phyloP scores from a whole-genome alignment of 2,329 filamentous ascomycete genomes.

The Capronia americana region DNA sequence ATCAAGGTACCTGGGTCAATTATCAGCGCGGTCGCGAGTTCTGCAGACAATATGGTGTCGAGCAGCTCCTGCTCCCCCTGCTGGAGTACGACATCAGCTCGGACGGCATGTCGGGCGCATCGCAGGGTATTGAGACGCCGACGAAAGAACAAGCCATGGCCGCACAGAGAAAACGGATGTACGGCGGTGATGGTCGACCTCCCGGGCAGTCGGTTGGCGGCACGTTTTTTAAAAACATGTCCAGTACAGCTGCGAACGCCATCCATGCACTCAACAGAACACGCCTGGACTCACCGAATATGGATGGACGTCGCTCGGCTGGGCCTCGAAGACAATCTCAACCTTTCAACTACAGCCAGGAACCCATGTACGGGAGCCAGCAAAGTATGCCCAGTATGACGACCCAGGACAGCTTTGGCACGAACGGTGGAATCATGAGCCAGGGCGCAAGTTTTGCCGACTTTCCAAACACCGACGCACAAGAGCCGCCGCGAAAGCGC shows the following conservation, averaged over 20 bases:
- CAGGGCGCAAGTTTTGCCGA: constrained; percentile 52
- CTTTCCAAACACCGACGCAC: constrained; percentile 35
- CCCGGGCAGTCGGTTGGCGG: constrained; percentile 70
- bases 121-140: constrained; percentile 84
- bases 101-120: constrained; percentile 65
- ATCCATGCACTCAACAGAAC: constrained; percentile 97
- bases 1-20: constrained; percentile 98
- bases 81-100: constrained; percentile 58
- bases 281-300: constrained; percentile 85
- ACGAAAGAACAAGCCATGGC: constrained; percentile 99
- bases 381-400: constrained; percentile 73
- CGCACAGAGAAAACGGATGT: constrained; percentile 88
- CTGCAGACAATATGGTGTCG: constrained; percentile 73
- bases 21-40: constrained; percentile 92
- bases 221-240: constrained; percentile 98
- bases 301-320: constrained; percentile 69
- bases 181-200: constrained; percentile 75
- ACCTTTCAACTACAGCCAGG: constrained; percentile 65
- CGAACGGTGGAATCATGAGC: constrained; percentile 63
- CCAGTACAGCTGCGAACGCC: constrained; percentile 86
- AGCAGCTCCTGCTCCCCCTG: constrained; percentile 55
- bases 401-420: constrained; percentile 74
- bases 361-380: constrained; percentile 78
- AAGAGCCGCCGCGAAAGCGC: constrained; percentile 41
- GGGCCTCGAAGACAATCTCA: constrained; percentile 74